Conservation (phyloP, 1,284 basidiomycete species). For the Entoloma clypeatum region DNA sequence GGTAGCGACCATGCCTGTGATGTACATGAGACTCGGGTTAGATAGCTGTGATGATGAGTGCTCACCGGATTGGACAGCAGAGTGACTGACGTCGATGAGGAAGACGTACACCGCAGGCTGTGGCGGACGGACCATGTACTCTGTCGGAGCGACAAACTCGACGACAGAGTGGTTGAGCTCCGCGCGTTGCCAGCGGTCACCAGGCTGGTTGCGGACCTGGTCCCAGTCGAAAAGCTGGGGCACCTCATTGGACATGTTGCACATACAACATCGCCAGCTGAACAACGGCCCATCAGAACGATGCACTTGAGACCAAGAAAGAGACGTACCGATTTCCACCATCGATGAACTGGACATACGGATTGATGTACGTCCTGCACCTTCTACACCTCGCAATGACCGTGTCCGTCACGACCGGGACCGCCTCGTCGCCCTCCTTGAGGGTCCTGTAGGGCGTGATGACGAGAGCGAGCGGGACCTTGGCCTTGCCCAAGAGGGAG, state of each 20-base stretch:
- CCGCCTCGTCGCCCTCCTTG: conserved; percentile 70
- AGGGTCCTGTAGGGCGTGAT: conserved; percentile 90
- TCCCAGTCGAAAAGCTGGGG: conserved; percentile 99
- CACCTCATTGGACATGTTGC: conserved; percentile 97
- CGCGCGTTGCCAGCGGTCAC: conserved; percentile 90
- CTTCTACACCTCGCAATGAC: conserved; percentile 97
- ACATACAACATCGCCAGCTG: conserved; percentile 99
- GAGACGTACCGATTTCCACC: conserved; percentile 81
- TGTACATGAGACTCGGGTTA: conserved; percentile 1
- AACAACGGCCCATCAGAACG: conserved; percentile 9
- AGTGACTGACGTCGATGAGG: conserved; percentile 94
- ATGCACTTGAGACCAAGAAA: not conserved
- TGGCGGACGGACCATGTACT: conserved; percentile 99
- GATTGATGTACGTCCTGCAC: conserved; percentile 98
- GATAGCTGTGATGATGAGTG: conserved; percentile 1
- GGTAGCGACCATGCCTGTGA: conserved; percentile 92
- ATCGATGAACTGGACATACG: conserved; percentile 98
- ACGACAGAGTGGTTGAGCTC: conserved; percentile 94
- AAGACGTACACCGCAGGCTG: conserved; percentile 98
- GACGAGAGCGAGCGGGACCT: conserved; percentile 89
- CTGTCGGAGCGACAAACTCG: conserved; percentile 96
- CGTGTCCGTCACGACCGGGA: conserved; percentile 89
- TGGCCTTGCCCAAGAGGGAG: conserved; percentile 87
- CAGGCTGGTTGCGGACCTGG: conserved; percentile 88
- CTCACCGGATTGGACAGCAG: conserved; percentile 82